Percentiles rank a stretch among this genome's conserved stretches.
phyloP scores from a whole-genome alignment of 1,284 basidiomycete species.

The Rhodotorula mucilaginosa region DNA sequence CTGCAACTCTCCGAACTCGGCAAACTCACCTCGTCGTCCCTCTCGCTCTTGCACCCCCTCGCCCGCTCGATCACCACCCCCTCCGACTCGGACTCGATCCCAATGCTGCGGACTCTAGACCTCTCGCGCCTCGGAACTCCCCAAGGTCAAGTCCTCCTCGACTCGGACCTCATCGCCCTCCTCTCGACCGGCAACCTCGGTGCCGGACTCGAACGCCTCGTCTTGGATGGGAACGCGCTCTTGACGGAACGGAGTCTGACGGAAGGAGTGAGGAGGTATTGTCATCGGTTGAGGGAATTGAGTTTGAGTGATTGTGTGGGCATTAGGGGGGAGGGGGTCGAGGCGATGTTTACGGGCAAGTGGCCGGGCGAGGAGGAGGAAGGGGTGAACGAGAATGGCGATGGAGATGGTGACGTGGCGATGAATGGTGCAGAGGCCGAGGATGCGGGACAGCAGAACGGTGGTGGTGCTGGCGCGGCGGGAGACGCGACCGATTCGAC shows the following conservation, averaged over 20 bases:
- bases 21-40: constrained; percentile 59
- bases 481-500: too few relatives aligned
- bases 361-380: constrained; percentile 14
- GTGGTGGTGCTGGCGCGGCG: too few relatives aligned
- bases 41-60: constrained; percentile 47
- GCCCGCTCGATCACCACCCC: constrained; percentile 11
- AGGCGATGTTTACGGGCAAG: constrained; percentile 59
- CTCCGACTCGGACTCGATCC: background rate
- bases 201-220: constrained; percentile 56
- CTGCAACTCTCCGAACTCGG: constrained; percentile 79
- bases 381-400: background rate
- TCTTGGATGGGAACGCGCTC: constrained; percentile 54
- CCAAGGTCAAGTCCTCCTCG: constrained; percentile 52
- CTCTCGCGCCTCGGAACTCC: constrained; percentile 57
- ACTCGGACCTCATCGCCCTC: constrained; percentile 61
- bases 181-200: constrained; percentile 57
- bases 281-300: constrained; percentile 59
- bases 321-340: constrained; percentile 68
- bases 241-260: constrained; percentile 62
- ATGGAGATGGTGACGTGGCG: background rate
- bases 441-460: background rate
- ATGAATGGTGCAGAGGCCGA: background rate
- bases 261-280: constrained; percentile 62
- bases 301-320: constrained; percentile 60
- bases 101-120: constrained; percentile 59